Conservation (phyloP, 352 stramenopile genomes). For the Phytopythium sindhum region DNA sequence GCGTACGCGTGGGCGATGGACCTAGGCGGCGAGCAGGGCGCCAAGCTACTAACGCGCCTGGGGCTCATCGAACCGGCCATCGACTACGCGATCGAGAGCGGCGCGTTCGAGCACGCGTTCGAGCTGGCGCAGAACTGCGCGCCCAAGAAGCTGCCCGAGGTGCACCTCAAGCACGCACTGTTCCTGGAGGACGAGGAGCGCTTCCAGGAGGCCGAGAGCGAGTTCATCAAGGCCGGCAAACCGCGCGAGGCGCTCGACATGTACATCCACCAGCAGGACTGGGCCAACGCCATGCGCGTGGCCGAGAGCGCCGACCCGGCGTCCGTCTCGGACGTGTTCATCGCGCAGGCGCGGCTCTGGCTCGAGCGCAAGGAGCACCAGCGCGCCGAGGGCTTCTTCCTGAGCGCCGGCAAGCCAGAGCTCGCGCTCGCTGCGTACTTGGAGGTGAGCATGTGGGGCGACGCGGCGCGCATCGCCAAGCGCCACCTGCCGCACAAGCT, state of each 20-base stretch:
- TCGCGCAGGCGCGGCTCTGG: constrained; percentile 86
- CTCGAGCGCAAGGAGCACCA: constrained; percentile 86
- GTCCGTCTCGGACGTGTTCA: constrained; percentile 88
- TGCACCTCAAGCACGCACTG: constrained; percentile 92
- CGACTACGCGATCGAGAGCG: constrained; percentile 91
- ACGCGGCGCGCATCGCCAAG: constrained; percentile 89
- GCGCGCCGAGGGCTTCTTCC: constrained; percentile 86
- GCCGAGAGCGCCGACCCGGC: constrained; percentile 89
- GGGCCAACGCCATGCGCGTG: constrained; percentile 89
- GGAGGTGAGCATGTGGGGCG: constrained; percentile 83
- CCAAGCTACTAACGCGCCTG: constrained; percentile 89
- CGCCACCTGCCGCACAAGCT: constrained; percentile 91
- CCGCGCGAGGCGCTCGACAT: constrained; percentile 94
- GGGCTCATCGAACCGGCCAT: constrained; percentile 93
- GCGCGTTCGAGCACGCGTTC: constrained; percentile 92
- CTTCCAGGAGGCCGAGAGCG: constrained; percentile 90
- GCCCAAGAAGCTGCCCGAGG: constrained; percentile 87
- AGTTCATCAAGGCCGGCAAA: constrained; percentile 92
- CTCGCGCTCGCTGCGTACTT: constrained; percentile 86
- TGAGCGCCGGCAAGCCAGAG: constrained; percentile 90
- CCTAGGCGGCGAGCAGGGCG: constrained; percentile 85
- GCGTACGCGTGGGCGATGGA: constrained; percentile 93
- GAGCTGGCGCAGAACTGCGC: constrained; percentile 84
- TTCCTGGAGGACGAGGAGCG: constrained; percentile 93
- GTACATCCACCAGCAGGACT: constrained; percentile 95